Evolutionary conservation across 1,284 basidiomycete genomes (phyloP).

Genomic region (Ceratobasidium sp.): DNA sequence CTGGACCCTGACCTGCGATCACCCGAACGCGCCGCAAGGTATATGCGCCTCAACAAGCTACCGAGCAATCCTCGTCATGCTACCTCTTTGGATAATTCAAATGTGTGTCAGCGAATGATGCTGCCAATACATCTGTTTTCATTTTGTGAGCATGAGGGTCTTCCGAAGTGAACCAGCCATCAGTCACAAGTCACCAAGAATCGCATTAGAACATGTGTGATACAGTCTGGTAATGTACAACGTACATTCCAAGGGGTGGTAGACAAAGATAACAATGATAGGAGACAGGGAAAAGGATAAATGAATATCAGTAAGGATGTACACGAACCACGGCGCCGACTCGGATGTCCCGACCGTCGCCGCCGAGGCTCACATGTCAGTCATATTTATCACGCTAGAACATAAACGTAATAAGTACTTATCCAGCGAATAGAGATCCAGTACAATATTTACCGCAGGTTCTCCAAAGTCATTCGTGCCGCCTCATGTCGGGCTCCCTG

Average conservation of each 20-base stretch:
- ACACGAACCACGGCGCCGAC: slow-evolving; percentile 37
- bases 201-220: not conserved
- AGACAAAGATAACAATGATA: not conserved
- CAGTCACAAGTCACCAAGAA: not conserved
- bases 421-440: not conserved
- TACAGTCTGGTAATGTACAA: slow-evolving; percentile 3
- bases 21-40: not conserved
- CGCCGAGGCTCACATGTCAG: slow-evolving; percentile 25
- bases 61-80: not conserved
- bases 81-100: not conserved
- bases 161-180: not conserved
- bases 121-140: not conserved
- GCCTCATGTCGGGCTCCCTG: slow-evolving; percentile 35
- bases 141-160: not conserved
- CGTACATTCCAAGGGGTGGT: slow-evolving; percentile 3
- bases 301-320: slow-evolving; percentile 2
- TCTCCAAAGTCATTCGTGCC: slow-evolving; percentile 29
- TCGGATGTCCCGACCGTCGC: slow-evolving; percentile 18
- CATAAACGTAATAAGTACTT: slow-evolving; percentile 20
- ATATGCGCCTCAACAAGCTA: not conserved
- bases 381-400: slow-evolving; percentile 20
- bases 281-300: slow-evolving; percentile 4
- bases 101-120: not conserved
- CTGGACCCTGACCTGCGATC: slow-evolving; percentile 26
- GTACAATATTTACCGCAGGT: slow-evolving; percentile 12